Conservation (phyloP, 164 flowering plant genomes). For the Tinospora cordifolia region DNA sequence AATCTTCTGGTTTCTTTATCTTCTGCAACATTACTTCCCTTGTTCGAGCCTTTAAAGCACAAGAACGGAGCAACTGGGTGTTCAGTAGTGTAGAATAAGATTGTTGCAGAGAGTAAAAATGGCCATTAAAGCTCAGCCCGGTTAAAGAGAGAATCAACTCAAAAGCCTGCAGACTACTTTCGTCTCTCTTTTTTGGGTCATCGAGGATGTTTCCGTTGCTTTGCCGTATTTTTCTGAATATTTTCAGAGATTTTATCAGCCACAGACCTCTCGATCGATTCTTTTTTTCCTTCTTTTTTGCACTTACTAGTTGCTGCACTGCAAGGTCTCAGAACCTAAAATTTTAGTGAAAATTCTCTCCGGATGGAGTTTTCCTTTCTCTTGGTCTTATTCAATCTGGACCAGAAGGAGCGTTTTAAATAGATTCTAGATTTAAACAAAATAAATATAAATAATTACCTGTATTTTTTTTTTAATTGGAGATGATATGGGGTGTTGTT, state of each 20-base stretch:
- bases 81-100: not conserved
- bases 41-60: not conserved
- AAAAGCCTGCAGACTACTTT: conserved; percentile 13
- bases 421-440: too few relatives aligned
- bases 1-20: not conserved
- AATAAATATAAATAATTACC: not conserved
- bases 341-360: not conserved
- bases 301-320: too few relatives aligned
- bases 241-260: conserved; percentile 3
- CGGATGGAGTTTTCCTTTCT: too few relatives aligned
- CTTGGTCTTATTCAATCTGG: too few relatives aligned
- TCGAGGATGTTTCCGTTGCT: conserved; percentile 11
- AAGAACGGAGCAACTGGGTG: not conserved
- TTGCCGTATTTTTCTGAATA: not conserved
- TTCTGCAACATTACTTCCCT: not conserved
- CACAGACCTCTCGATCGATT: not conserved
- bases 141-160: not conserved
- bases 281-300: too few relatives aligned
- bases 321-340: not conserved
- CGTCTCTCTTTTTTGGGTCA: conserved; percentile 8
- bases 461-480: not conserved
- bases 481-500: not conserved
- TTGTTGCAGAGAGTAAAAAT: not conserved
- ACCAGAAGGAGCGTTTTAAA: too few relatives aligned
- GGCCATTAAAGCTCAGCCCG: conserved; percentile 14